phyloP scores from a whole-genome alignment of 805 yeast genomes.

The Metschnikowia corniflorae region DNA sequence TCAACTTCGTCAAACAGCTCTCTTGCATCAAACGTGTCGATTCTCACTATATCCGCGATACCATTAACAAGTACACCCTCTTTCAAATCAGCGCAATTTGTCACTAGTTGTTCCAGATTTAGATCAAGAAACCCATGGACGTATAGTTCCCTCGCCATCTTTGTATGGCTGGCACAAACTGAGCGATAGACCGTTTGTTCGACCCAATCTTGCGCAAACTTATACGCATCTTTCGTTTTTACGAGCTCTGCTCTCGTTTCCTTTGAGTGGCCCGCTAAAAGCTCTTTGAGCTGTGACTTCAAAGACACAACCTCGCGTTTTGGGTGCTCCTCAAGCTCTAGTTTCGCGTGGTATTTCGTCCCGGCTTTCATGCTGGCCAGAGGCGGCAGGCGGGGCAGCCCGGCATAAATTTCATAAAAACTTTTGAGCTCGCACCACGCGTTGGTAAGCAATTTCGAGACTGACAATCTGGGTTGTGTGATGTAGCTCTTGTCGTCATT shows the following conservation, averaged over 20 bases:
- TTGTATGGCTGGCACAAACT: slow-evolving; percentile 38
- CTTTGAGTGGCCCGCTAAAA: slow-evolving; percentile 9
- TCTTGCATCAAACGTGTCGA: slow-evolving; percentile 4
- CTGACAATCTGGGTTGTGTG: slow-evolving; percentile 42
- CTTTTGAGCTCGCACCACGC: slow-evolving; percentile 68
- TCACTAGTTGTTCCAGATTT: slow-evolving; percentile 15
- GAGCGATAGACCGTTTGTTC: slow-evolving; percentile 40
- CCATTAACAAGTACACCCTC: slow-evolving; percentile 56
- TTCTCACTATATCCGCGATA: slow-evolving; percentile 27
- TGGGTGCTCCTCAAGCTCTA: slow-evolving; percentile 36
- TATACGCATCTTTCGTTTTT: slow-evolving; percentile 15
- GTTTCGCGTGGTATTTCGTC: slow-evolving; percentile 17
- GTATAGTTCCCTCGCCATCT: slow-evolving; percentile 60
- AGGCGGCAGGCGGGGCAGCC: slow-evolving; percentile 23
- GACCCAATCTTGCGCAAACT: slow-evolving; percentile 34
- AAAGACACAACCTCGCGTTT: slow-evolving; percentile 40
- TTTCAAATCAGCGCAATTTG: slow-evolving; percentile 3
- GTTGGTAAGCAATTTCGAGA: slow-evolving; percentile 55
- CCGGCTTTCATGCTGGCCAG: slow-evolving; percentile 46
- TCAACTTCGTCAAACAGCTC: slow-evolving; percentile 1
- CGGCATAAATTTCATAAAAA: slow-evolving; percentile 50
- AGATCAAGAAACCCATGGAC: slow-evolving; percentile 51
- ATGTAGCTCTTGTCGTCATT: slow-evolving; percentile 14
- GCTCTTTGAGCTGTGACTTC: slow-evolving; percentile 9
- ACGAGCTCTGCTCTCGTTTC: slow-evolving; percentile 14